Evolutionary conservation across 345 rosid genomes (phyloP).

Genomic region (Pistacia vera): DNA sequence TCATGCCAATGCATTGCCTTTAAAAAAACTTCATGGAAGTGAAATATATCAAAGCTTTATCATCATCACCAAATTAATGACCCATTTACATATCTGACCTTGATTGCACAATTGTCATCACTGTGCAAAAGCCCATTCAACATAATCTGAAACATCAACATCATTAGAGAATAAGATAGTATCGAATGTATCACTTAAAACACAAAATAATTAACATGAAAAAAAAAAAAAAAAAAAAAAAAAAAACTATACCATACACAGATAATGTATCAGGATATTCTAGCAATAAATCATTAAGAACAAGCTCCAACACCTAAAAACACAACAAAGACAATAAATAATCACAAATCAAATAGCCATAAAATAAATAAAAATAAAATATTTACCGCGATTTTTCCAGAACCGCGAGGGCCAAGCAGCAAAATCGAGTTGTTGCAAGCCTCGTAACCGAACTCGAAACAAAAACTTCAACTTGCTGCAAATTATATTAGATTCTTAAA

Average conservation of each 20-base stretch:
- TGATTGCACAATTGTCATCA: conserved; percentile 79
- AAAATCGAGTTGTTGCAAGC: conserved; percentile 89
- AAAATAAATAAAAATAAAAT: background rate
- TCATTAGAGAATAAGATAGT: background rate
- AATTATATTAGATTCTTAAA: background rate
- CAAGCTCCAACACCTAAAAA: conserved; percentile 83
- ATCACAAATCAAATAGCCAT: background rate
- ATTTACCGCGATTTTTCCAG: conserved; percentile 86
- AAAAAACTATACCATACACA: conserved; percentile 54
- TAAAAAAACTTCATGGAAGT: background rate
- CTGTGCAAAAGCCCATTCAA: conserved; percentile 87
- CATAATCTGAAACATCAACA: conserved; percentile 61
- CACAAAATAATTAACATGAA: background rate
- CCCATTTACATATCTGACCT: conserved; percentile 44
- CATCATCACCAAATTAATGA: background rate
- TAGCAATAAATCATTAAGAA: conserved; percentile 60
- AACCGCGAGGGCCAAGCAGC: conserved; percentile 93
- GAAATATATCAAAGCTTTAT: background rate
- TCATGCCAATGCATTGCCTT: background rate
- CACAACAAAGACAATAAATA: background rate
- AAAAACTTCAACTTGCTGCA: conserved; percentile 77
- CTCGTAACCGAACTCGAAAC: conserved; percentile 73
- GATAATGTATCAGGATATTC: conserved; percentile 75
- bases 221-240: background rate
- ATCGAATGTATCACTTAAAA: background rate